phyloP scores from a whole-genome alignment of 768 basidiomycete genomes.

The Termitomyces eurrhizus region DNA sequence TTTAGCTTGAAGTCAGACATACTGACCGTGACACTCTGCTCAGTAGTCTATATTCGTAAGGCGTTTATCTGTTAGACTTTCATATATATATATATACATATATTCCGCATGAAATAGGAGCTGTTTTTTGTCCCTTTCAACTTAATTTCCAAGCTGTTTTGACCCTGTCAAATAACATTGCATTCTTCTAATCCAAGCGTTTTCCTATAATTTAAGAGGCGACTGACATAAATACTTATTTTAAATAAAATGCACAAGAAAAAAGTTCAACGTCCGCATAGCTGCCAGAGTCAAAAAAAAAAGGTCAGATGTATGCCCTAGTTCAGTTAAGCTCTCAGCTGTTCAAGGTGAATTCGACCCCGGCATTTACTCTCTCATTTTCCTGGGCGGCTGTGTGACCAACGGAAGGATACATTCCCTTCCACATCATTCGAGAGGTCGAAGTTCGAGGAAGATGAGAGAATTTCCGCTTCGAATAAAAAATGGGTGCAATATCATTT shows the following conservation, averaged over 20 bases:
- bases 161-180: no score
- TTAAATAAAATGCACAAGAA: no score
- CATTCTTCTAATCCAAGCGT: no score
- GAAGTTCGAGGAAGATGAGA: not conserved
- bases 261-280: no score
- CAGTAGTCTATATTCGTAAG: not conserved
- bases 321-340: not conserved
- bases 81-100: not conserved
- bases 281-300: not conserved
- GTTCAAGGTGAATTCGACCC: not conserved
- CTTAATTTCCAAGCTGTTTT: no score
- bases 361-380: not conserved
- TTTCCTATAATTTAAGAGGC: no score
- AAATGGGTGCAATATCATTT: not conserved
- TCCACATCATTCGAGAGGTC: conserved; percentile 1
- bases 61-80: not conserved
- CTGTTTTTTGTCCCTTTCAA: no score
- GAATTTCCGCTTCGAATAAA: not conserved
- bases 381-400: not conserved
- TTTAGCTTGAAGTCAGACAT: not conserved
- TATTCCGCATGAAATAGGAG: not conserved
- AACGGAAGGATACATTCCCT: not conserved
- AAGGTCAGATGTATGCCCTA: not conserved
- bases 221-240: no score
- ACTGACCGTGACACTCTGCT: not conserved